A percentile compares a stretch with the other conserved stretches of the same genome.
phyloP scores from a whole-genome alignment of 768 basidiomycete species.

The Lactarius tabidus region DNA sequence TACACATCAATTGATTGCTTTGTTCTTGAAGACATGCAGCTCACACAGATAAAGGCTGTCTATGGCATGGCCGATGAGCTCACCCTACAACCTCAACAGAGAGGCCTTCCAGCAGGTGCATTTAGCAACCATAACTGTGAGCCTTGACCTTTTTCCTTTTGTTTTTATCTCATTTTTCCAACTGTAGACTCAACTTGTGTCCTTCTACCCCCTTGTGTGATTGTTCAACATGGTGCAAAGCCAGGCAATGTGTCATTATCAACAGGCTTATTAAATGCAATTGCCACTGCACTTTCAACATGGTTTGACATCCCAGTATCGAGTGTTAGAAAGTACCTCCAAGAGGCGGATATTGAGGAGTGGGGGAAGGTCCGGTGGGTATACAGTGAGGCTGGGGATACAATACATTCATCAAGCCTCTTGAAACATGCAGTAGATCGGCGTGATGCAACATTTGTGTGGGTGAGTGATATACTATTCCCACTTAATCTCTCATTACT shows the following conservation, averaged over 20 bases:
- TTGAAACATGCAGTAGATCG: not conserved
- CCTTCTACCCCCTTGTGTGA: not conserved
- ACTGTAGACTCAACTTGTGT: not conserved
- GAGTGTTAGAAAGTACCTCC: not conserved
- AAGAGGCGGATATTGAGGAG: not conserved
- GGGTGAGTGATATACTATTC: not conserved
- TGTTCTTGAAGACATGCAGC: not conserved
- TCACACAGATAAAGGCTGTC: not conserved
- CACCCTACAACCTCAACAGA: not conserved
- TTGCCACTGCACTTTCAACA: not conserved
- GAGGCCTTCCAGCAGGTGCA: too few species aligned
- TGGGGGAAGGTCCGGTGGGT: not conserved
- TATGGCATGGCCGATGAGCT: not conserved
- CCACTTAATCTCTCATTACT: not conserved
- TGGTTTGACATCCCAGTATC: not conserved
- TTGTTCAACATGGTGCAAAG: not conserved
- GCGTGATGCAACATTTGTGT: not conserved
- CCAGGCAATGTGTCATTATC: not conserved
- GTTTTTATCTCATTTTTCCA: not conserved
- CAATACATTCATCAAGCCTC: not conserved
- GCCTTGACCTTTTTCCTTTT: not conserved
- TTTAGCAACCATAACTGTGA: not conserved
- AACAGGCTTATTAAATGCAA: not conserved
- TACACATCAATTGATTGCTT: not conserved
- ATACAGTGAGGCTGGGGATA: not conserved